A percentile compares a stretch with the other conserved stretches of the same genome.
These are phyloP conservation scores for Oryza australiensis DNA, from an alignment of 176 grass and related monocot species.

Conservation along the genomic window DNA sequence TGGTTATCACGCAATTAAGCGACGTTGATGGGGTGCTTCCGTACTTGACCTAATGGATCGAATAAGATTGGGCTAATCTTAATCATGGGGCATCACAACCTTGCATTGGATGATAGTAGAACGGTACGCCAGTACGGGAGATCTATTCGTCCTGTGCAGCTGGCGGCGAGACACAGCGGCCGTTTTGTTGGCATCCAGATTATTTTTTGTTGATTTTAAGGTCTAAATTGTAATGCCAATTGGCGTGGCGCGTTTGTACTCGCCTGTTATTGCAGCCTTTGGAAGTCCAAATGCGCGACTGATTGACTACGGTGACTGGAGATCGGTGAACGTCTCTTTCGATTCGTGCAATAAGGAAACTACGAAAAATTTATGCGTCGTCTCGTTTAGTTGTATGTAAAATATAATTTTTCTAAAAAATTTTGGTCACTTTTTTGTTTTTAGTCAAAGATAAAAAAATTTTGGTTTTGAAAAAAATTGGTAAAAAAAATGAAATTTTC, in stretches of 20 bases:
- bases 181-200: background rate
- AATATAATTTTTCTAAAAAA: too few relatives aligned
- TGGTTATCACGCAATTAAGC: background rate
- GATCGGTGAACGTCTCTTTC: conserved; percentile 3
- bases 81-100: background rate
- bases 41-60: background rate
- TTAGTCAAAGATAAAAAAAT: too few relatives aligned
- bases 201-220: background rate
- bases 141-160: background rate
- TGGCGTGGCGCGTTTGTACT: background rate
- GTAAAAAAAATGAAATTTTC: too few relatives aligned
- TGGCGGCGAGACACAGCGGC: background rate
- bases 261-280: conserved; percentile 13
- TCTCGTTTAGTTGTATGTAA: too few relatives aligned
- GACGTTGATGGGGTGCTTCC: background rate
- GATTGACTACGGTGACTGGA: background rate
- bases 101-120: background rate
- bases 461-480: too few relatives aligned
- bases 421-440: too few relatives aligned
- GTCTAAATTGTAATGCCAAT: background rate
- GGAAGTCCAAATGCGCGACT: conserved; percentile 21
- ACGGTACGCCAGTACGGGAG: background rate
- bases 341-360: conserved; percentile 16
- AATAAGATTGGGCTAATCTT: background rate
- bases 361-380: background rate